Evolutionary conservation across 2,329 filamentous ascomycete species (phyloP), one percentile per base, ranked within the genome.

Genomic region (Trichoderma brevicompactum): DNA sequence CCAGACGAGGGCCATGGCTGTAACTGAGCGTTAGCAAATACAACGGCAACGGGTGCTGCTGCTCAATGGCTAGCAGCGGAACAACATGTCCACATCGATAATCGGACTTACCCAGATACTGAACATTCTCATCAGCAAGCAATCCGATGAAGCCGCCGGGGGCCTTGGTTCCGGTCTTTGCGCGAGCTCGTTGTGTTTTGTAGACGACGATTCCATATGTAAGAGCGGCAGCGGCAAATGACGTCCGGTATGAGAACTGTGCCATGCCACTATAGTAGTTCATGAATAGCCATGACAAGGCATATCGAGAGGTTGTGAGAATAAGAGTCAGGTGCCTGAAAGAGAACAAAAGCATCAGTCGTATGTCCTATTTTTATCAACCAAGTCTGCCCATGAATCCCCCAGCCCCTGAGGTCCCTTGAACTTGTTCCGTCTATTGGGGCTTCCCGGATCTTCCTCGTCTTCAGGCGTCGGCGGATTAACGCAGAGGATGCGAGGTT

Each of bases 151-250:
- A 78, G 66, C 90, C 87, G 59, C 77, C 76, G 44, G 79, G 87
- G 72, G 88, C 78, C 76, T 82, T 88, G 68, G 83, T 87, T 69
- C 90, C 89, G 56, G 88, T 84, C 85, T 92, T 91, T 72, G 91
- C 85, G 71, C 92, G 90, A 72, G 94, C 92, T 70, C 94, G 89
- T 83, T 94, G 92, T 66, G 92, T 94, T 87, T 99, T 99, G 85
- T 97, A 98, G 68, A 99, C 94, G 56, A 99, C 95, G 71, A 99
- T 98, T 70, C 95, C 94, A 79, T 99, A 99, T 10, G 95, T 98
- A 56, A 88, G 87, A 54, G 93, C 92, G 6, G 95, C 95, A 2
- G 94, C 89, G 72, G 97, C 71, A 78, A 99, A 99, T 65, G 94
- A 92, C 63, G 90, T 87, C 73, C 95, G 94, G 82, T 99, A 99